A percentile compares a stretch with the other conserved stretches of the same genome.
These are phyloP conservation scores for Tinospora cordifolia DNA, from an alignment of 164 flowering plant species.

Conservation along the genomic window DNA sequence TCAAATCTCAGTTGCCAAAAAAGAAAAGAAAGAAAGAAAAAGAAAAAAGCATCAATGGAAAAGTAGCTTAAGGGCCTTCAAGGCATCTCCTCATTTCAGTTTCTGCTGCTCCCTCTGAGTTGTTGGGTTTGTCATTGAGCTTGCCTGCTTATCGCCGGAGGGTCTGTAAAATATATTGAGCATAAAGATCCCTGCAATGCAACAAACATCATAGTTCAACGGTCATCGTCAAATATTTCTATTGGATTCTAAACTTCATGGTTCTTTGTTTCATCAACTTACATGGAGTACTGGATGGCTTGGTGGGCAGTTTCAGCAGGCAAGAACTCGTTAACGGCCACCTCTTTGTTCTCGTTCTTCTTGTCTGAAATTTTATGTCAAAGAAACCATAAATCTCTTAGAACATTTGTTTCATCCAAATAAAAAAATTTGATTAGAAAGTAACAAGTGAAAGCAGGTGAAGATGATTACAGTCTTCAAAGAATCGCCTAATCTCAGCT, in stretches of 20 bases:
- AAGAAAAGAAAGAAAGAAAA: too few species aligned
- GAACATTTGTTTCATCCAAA: not conserved
- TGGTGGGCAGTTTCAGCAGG: slow-evolving; percentile 35
- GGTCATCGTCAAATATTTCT: too few species aligned
- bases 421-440: not conserved
- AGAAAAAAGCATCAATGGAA: not conserved
- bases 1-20: too few species aligned
- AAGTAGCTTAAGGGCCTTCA: not conserved
- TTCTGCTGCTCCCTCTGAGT: not conserved
- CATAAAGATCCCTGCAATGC: slow-evolving; percentile 50
- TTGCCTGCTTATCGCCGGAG: slow-evolving; percentile 37
- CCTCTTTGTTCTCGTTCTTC: slow-evolving; percentile 67
- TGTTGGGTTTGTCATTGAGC: slow-evolving; percentile 8
- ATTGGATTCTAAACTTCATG: not conserved
- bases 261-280: slow-evolving; percentile 16
- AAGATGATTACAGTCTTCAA: slow-evolving; percentile 65
- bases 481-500: slow-evolving; percentile 59
- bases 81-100: not conserved
- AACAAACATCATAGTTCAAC: not conserved
- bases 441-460: not conserved
- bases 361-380: slow-evolving; percentile 40
- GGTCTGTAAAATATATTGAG: slow-evolving; percentile 43
- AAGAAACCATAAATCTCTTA: slow-evolving; percentile 13
- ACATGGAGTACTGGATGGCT: slow-evolving; percentile 59
- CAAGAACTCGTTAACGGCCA: slow-evolving; percentile 52